These are phyloP conservation scores for Daedaleopsis sinensis DNA, from an alignment of 768 basidiomycete genomes.

Conservation along the genomic window DNA sequence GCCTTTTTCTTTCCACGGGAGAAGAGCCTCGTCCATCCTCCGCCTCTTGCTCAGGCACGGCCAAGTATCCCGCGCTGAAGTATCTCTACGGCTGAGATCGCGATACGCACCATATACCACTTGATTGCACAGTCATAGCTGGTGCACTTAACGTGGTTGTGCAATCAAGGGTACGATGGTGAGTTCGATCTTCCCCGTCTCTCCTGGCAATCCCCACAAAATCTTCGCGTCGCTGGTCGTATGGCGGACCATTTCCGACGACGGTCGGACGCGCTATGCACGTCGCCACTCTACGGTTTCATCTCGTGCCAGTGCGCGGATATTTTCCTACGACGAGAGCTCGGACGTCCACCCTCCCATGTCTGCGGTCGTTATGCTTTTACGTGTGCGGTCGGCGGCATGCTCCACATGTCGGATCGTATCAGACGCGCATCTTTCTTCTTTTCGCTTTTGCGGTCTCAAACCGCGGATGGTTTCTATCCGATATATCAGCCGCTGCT, in stretches of 20 bases:
- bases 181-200: no score
- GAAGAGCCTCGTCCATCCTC: no score
- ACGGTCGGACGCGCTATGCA: background rate
- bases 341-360: background rate
- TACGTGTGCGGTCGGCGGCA: background rate
- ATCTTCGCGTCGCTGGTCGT: no score
- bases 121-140: background rate
- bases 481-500: no score
- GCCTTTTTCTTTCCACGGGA: no score
- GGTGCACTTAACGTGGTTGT: background rate
- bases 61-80: background rate
- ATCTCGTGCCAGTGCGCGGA: background rate
- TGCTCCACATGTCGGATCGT: background rate
- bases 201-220: no score
- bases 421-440: background rate
- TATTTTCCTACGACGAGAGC: no score
- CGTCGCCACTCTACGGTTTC: background rate
- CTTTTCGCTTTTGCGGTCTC: background rate
- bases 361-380: background rate
- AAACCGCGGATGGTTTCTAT: no score
- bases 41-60: background rate
- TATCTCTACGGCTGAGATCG: background rate
- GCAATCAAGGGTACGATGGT: background rate
- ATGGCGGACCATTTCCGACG: no score
- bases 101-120: background rate